Base-by-base conservation (phyloP, 2,329 filamentous ascomycete genomes). In the Pseudocercospora pini-densiflorae region DNA sequence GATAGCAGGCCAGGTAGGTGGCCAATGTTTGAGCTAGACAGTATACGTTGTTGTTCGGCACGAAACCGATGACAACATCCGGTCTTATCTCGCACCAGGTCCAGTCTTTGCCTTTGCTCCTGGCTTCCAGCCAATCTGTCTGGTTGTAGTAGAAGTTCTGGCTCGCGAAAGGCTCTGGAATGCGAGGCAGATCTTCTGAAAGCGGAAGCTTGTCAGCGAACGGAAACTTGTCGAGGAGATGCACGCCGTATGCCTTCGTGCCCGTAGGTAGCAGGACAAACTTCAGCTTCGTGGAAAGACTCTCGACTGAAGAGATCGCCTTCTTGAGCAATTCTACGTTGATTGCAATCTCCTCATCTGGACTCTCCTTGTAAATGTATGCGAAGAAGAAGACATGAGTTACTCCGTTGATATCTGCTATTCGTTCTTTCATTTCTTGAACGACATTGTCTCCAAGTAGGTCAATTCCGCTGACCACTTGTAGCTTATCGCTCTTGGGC, bases 341-440 rank as follows among this genome's bases (percentile, higher is more conserved):
- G 61, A 81, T 79, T 19, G 76, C 71, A 51, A 77, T 67, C 66
- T 82, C 79, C 63, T 79, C 73, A 8, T 77, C 68, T 5, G 78
- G 59, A 63, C 82, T 77, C 21, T 76, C 74, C 23, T 75, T 76
- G 14, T 78, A 80, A 70, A 61, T 64, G 57, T 60, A 63, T 47
- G 59, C 78, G 29, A 81, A 68, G 63, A 80, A 83, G 71, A 81
- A 81, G 12, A 82, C 77, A 73, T 83, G 81, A 23, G 80, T 82
- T 1, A 82, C 78, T 27, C 77, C 74, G 8, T 76, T 71, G 8
- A 83, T 73, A 1, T 75, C 74, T 1, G 76, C 63, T 31, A 82
- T 49, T 74, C 77, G 61, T 54, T 74, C 72, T 57, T 82, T 63
- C 29, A 73, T 72, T 16, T 69, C 68, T 62, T 80, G 77, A 19